Base-by-base conservation (phyloP, 2,329 filamentous ascomycete species). In the Colletotrichum coccodes region DNA sequence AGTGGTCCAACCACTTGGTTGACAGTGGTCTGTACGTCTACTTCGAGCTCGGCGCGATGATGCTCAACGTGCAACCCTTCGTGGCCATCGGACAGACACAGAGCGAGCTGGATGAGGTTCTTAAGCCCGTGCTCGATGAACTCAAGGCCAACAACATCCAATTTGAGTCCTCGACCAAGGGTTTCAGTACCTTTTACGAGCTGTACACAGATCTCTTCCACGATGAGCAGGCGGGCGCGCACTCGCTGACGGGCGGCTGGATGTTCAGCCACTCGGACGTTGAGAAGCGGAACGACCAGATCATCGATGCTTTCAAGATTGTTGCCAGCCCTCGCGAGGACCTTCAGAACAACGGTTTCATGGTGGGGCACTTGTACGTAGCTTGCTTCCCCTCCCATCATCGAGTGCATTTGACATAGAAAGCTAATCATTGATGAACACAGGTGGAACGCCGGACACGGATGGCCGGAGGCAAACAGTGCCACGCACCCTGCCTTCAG, bases 11-110 rank as follows among this genome's bases (percentile, higher is more conserved):
- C 60, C 72, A 77, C 67, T 78, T 82, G 44, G 82, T 85, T 53
- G 79, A 80, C 28, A 75, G 79, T 26, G 78, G 83, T 1, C 78
- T 85, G 12, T 80, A 81, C 49, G 75, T 83, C 23, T 84, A 83
- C 68, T 85, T 83, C 70, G 82, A 82, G 52, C 74, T 84, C 1
- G 76, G 78, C 28, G 75, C 76, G 9, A 77, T 79, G 7, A 81
- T 76, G 38, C 76, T 84, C 18, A 76, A 78, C 61, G 78, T 82
- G n/a, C 76, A 78, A n/a, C 80, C 79, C 5, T 75, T 79, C 46
- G 76, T 82, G 1, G 80, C 76, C 30, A 69, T 81, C 30, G 77
- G 78, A 58, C 79, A 81, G 74, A 80, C 76, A 0, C 68, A 73
- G 0, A 72, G 67, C n/a, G 72, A 83, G 64, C 73, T 82, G 26